Evolutionary conservation across 1,139 yeast species (phyloP).

Genomic region (Scheffersomyces segobiensis): DNA sequence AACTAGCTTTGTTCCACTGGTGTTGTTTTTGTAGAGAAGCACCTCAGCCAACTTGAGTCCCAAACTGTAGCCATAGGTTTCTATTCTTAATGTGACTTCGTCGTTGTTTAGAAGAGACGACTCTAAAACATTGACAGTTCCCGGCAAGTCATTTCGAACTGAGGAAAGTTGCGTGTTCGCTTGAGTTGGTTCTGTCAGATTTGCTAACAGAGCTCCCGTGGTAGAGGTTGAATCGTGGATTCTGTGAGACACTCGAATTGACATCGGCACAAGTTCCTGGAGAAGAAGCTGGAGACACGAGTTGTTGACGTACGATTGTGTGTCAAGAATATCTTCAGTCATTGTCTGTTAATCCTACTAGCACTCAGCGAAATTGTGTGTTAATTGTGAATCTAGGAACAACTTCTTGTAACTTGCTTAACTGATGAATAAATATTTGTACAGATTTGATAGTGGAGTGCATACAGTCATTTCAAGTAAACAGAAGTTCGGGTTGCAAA

Average conservation of each 20-base stretch:
- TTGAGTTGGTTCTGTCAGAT: constrained; percentile 4
- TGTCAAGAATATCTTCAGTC: constrained; percentile 20
- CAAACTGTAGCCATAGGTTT: constrained; percentile 68
- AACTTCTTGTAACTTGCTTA: neutral
- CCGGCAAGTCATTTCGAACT: constrained; percentile 34
- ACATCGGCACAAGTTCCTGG: constrained; percentile 74
- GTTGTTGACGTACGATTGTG: constrained; percentile 40
- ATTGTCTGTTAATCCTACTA: constrained; percentile 6
- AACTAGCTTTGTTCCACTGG: constrained; percentile 38
- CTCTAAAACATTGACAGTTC: constrained; percentile 42
- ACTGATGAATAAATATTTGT: neutral
- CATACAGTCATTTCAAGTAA: neutral
- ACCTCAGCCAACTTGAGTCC: constrained; percentile 77
- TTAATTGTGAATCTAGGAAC: neutral
- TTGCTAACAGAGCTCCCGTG: constrained; percentile 4
- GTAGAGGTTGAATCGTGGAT: constrained; percentile 9
- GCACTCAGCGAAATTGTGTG: neutral
- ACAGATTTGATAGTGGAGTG: neutral
- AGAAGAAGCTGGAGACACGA: constrained; percentile 60
- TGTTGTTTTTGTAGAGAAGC: constrained; percentile 49
- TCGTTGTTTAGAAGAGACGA: constrained; percentile 41
- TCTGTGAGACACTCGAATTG: constrained; percentile 53
- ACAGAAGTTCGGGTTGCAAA: too few relatives aligned
- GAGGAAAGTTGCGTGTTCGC: constrained; percentile 24
- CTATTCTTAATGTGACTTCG: constrained; percentile 61